Conservation (phyloP, 306 rosid genomes). For the Castanospermum australe region DNA sequence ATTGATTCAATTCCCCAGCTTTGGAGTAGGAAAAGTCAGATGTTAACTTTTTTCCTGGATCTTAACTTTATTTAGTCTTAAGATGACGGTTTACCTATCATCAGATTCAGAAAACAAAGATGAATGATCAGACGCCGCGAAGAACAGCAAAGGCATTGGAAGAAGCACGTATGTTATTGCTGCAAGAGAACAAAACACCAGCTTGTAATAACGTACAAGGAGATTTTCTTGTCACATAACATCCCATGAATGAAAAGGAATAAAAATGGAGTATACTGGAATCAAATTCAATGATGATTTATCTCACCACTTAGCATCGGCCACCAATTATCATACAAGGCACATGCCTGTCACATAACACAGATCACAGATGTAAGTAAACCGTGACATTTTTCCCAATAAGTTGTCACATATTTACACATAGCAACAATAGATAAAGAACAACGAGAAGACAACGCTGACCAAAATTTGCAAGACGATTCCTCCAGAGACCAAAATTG, state of each 20-base stretch:
- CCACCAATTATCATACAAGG: constrained; percentile 95
- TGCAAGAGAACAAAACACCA: constrained; percentile 40
- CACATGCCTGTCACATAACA: constrained; percentile 79
- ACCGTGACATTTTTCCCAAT: neutral
- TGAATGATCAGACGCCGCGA: constrained; percentile 49
- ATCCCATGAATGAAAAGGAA: neutral
- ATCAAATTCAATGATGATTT: neutral
- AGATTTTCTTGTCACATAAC: neutral
- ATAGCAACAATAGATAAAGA: neutral
- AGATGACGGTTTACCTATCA: constrained; percentile 31
- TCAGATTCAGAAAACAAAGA: constrained; percentile 55
- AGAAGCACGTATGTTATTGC: constrained; percentile 74
- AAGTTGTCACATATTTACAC: constrained; percentile 3
- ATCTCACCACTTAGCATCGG: constrained; percentile 86
- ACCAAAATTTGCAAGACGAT: constrained; percentile 90
- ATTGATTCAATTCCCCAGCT: neutral
- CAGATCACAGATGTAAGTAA: constrained; percentile 24
- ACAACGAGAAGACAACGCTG: constrained; percentile 31
- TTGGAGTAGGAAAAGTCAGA: neutral
- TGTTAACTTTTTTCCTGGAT: neutral
- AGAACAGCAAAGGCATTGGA: constrained; percentile 72
- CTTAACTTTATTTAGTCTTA: neutral
- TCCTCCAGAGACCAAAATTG: constrained; percentile 84
- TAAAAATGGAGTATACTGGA: neutral
- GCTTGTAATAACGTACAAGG: neutral